These are phyloP conservation scores for Starmerella potacharoeniae DNA, from an alignment of 805 yeast genomes.

Conservation along the genomic window DNA sequence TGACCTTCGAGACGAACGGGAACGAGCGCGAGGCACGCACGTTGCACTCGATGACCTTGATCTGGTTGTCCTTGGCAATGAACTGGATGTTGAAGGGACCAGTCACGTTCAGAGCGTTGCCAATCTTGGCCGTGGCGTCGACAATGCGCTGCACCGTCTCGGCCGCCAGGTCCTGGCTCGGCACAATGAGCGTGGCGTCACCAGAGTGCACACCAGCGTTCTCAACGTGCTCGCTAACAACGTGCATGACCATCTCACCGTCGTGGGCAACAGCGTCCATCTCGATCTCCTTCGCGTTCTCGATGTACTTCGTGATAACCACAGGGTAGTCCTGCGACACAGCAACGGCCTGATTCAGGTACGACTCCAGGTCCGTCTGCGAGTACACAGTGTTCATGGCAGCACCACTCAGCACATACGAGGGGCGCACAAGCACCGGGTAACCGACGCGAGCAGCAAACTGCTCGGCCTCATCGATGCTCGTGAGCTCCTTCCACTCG, in stretches of 20 bases:
- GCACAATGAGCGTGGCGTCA: conserved; percentile 94
- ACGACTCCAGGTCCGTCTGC: conserved; percentile 73
- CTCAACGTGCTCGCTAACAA: conserved; percentile 96
- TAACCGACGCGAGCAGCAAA: conserved; percentile 85
- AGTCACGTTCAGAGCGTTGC: conserved; percentile 85
- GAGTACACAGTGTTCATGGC: conserved; percentile 97
- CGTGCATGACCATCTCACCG: conserved; percentile 92
- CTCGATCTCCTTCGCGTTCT: conserved; percentile 94
- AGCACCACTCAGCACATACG: conserved; percentile 95
- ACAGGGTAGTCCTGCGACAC: conserved; percentile 98
- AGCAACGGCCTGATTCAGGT: conserved; percentile 87
- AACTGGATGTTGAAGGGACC: conserved; percentile 97
- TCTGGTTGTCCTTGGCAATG: conserved; percentile 88
- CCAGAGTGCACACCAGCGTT: conserved; percentile 99
- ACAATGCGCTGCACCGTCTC: conserved; percentile 87
- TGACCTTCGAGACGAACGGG: conserved; percentile 97
- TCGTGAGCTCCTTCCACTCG: conserved; percentile 96
- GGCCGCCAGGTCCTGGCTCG: conserved; percentile 88
- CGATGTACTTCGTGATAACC: conserved; percentile 91
- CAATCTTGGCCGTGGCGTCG: conserved; percentile 91
- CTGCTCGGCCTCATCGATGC: conserved; percentile 80
- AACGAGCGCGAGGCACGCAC: conserved; percentile 98
- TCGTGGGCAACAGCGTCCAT: conserved; percentile 97
- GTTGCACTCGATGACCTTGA: conserved; percentile 96
- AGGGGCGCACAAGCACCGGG: conserved; percentile 95